Evolutionary conservation across 192 early-diverging fungal genomes (phyloP).

Genomic region (Gamsiella multidivaricata): DNA sequence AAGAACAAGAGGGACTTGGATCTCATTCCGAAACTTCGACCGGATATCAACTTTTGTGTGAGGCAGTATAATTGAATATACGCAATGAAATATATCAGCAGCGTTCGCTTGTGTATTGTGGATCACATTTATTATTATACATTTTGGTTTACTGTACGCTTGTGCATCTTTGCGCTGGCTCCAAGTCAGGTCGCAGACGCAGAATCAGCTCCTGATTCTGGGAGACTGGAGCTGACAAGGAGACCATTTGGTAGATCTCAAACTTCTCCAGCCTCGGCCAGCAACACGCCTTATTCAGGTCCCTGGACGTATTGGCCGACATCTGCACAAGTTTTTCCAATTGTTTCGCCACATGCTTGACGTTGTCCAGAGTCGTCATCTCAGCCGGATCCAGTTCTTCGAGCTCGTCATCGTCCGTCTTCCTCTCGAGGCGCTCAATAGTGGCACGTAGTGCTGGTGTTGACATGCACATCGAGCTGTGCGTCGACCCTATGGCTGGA

Average conservation of each 20-base stretch:
- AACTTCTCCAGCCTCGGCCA: constrained; percentile 7
- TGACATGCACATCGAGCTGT: background rate
- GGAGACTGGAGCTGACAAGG: no score
- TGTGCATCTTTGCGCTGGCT: no score
- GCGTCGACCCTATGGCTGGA: background rate
- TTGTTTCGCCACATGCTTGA: background rate
- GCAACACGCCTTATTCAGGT: background rate
- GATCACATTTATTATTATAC: no score
- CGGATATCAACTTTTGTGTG: constrained; percentile 5
- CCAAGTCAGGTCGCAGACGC: background rate
- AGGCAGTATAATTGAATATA: background rate
- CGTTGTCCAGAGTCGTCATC: background rate
- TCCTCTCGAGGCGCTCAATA: background rate
- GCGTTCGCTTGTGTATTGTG: no score
- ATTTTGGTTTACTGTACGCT: no score
- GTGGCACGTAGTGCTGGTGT: background rate
- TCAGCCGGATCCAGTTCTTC: constrained; percentile 9
- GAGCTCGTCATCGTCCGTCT: background rate
- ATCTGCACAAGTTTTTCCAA: background rate
- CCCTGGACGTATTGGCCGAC: background rate
- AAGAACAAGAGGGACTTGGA: background rate
- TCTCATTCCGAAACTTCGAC: background rate
- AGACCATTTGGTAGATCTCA: constrained; percentile 2
- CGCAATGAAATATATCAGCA: no score
- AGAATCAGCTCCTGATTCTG: background rate